Percentiles rank a stretch among this genome's conserved stretches.
phyloP scores from a whole-genome alignment of 495 filamentous ascomycete species.

The Xylaria venustula region DNA sequence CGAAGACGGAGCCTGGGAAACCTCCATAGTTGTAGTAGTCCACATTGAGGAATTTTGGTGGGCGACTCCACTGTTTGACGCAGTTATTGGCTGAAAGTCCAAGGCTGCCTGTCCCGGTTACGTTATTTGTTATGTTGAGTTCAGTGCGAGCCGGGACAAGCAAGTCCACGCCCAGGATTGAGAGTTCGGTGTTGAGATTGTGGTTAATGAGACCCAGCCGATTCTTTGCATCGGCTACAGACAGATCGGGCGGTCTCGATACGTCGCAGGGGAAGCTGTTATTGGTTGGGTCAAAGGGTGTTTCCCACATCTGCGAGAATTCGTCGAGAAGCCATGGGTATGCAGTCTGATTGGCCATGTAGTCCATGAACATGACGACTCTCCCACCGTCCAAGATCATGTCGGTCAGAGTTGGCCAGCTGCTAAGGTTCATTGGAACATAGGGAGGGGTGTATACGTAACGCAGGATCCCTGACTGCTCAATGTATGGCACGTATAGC shows the following conservation, averaged over 20 bases:
- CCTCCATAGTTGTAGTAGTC: constrained; percentile 81
- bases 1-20: constrained; percentile 77
- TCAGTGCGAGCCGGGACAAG: constrained; percentile 73
- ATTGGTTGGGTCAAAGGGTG: constrained; percentile 66
- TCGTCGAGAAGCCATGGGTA: constrained; percentile 76
- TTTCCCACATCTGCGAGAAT: constrained; percentile 76
- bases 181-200: constrained; percentile 77
- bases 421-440: constrained; percentile 63
- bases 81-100: constrained; percentile 69
- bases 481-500: constrained; percentile 49
- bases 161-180: constrained; percentile 56
- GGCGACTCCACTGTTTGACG: constrained; percentile 62
- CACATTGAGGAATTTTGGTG: constrained; percentile 84
- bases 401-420: constrained; percentile 82
- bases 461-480: constrained; percentile 63
- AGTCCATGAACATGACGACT: constrained; percentile 65
- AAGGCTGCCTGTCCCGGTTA: constrained; percentile 64
- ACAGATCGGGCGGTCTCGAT: constrained; percentile 65
- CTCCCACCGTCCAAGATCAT: constrained; percentile 66
- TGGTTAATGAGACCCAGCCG: constrained; percentile 91
- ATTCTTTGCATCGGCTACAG: constrained; percentile 47
- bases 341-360: constrained; percentile 74
- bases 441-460: constrained; percentile 71
- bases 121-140: constrained; percentile 69
- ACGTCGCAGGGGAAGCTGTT: constrained; percentile 65